Evolutionary conservation across 768 basidiomycete genomes (phyloP).

Genomic region (Xerocomus spinulosus): DNA sequence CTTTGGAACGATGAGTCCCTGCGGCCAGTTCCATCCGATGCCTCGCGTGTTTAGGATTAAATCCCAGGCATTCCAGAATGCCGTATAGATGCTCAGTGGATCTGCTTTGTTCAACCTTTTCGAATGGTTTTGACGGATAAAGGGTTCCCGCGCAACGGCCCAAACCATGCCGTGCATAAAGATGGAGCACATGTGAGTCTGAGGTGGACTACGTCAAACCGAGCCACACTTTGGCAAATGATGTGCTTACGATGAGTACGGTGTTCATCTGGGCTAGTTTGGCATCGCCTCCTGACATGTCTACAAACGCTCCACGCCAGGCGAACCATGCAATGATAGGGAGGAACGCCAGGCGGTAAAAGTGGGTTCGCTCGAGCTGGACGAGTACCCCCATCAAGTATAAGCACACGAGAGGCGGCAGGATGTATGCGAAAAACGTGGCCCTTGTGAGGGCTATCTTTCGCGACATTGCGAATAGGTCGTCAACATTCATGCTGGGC

Average conservation of each 20-base stretch:
- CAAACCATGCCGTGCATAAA: slow-evolving; percentile 15
- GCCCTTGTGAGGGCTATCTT: slow-evolving; percentile 6
- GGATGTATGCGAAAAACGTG: slow-evolving; percentile 33
- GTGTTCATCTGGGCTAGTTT: slow-evolving; percentile 10
- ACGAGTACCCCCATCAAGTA: slow-evolving; percentile 51
- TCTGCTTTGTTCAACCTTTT: background rate
- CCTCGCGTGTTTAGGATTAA: slow-evolving; percentile 19
- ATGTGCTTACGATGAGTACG: slow-evolving; percentile 15
- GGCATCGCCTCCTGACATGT: slow-evolving; percentile 20
- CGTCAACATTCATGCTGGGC: background rate
- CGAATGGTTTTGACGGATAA: slow-evolving; percentile 3
- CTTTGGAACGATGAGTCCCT: slow-evolving; percentile 11
- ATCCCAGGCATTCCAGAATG: slow-evolving; percentile 26
- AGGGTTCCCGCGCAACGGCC: slow-evolving; percentile 14
- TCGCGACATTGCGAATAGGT: slow-evolving; percentile 4
- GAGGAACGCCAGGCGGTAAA: slow-evolving; percentile 44
- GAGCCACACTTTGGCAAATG: background rate
- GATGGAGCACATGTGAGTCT: slow-evolving; percentile 14
- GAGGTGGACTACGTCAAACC: background rate
- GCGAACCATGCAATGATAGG: slow-evolving; percentile 42
- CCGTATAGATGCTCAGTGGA: slow-evolving; percentile 4
- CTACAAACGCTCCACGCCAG: slow-evolving; percentile 35
- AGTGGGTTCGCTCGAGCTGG: slow-evolving; percentile 37
- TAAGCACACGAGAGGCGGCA: slow-evolving; percentile 41
- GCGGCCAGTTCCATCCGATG: slow-evolving; percentile 27